Evolutionary conservation across 2,329 filamentous ascomycete genomes (phyloP).

Genomic region (Orbilia quercus): DNA sequence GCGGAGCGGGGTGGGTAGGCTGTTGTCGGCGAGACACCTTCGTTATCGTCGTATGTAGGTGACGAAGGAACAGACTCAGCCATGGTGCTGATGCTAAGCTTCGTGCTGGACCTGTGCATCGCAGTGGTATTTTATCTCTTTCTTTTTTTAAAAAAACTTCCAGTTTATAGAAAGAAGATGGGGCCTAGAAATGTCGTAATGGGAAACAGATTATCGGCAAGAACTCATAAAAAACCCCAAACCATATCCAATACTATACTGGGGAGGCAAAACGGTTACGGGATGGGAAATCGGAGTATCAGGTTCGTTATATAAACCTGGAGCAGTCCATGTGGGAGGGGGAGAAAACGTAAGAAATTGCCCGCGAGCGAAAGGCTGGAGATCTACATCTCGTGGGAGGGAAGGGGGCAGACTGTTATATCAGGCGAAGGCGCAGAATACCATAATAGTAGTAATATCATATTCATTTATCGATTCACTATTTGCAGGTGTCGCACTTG

Average conservation of each 20-base stretch:
- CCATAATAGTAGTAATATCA: neutral
- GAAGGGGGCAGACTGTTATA: constrained; percentile 41
- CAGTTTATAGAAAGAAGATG: neutral
- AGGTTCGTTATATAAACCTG: neutral
- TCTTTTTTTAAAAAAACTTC: neutral
- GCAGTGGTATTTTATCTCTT: constrained; percentile 2
- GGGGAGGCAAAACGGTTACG: neutral
- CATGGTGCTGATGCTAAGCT: constrained; percentile 55
- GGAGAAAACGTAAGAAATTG: neutral
- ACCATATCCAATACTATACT: constrained; percentile 21
- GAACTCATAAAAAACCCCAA: neutral
- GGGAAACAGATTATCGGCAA: neutral
- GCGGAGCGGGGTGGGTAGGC: constrained; percentile 20
- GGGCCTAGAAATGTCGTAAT: neutral
- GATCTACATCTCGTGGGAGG: constrained; percentile 18
- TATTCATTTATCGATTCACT: constrained; percentile 23
- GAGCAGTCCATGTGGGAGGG: neutral
- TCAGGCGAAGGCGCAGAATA: constrained; percentile 20
- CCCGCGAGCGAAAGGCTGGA: constrained; percentile 6
- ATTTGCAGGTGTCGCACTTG: constrained; percentile 5
- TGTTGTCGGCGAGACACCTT: constrained; percentile 43
- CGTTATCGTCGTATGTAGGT: constrained; percentile 24
- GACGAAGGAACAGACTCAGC: constrained; percentile 42
- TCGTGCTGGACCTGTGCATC: constrained; percentile 35
- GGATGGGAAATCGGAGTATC: neutral